Base-by-base conservation (phyloP, 306 rosid species). In the Dryas octopetala region DNA sequence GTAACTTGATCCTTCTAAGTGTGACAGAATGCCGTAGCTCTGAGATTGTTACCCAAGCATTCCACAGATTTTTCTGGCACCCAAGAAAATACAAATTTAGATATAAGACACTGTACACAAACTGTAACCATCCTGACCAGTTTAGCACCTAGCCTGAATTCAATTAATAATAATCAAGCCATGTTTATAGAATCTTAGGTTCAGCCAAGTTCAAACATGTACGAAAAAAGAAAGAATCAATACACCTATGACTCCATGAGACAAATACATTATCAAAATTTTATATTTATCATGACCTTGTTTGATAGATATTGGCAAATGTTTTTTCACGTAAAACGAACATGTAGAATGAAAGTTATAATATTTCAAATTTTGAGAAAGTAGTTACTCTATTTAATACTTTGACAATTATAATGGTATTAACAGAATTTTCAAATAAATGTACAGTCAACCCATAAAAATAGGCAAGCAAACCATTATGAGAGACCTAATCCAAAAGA, bases 1-100 rank as follows among this genome's bases (percentile, higher is more conserved):
- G 82, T 75, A 96, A 87, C 88, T 96, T 96, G 92, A 96, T 87
- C 86, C 97, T 87, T 88, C 89, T 96, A 66, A 92, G 99, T 49
- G 96, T 96, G 83, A 96, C 99, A 70, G 92, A 85, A 77, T 96
- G 98, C 74, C 98, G 92, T 51, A 96, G 91, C 80, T 96, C 99
- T 65, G 99, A 96, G 70, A 86, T 96, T 64, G 96, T 85, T 73
- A 92, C 98, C 99, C 98, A 96, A 64, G 97, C 98, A 86, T 96
- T 92, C 99, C 99, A 96, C 64, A 96, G 79, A 83, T 89, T 88
- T 82, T 82, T 89, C 99, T 96, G 97, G 76, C 62, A 76, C 73
- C 54, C 9, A 68, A 62, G 23, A 45, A 73, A 83, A 76, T 52
- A 77, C 74, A 86, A 87, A 79, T 66, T 48, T 76, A 78, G 83